A percentile compares a stretch with the other conserved stretches of the same genome.
phyloP scores from a whole-genome alignment of 2,329 filamentous ascomycete species.

The Rhynchosporium graminicola region DNA sequence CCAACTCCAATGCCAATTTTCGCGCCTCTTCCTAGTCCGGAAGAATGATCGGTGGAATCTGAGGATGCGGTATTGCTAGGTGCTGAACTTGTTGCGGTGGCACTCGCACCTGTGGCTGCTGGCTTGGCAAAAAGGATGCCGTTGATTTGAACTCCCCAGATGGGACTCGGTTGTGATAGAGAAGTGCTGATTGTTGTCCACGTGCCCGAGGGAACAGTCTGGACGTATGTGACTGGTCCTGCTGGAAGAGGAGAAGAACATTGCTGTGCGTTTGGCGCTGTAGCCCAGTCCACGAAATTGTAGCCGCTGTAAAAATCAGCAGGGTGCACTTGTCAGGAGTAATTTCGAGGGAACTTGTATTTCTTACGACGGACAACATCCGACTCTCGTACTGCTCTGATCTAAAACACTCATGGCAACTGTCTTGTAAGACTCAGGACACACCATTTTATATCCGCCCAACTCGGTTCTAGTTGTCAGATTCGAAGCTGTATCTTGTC shows the following conservation, averaged over 20 bases:
- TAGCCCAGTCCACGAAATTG: constrained; percentile 20
- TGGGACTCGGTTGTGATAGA: neutral
- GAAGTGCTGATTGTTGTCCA: constrained; percentile 16
- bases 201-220: neutral
- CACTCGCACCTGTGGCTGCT: neutral
- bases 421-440: constrained; percentile 23
- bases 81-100: neutral
- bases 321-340: neutral
- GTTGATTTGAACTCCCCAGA: constrained; percentile 19
- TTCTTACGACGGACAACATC: constrained; percentile 23
- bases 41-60: neutral
- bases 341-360: neutral
- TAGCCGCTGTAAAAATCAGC: constrained; percentile 14
- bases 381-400: constrained; percentile 14
- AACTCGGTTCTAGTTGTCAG: constrained; percentile 7
- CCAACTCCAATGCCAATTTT: constrained; percentile 10
- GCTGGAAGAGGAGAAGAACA: constrained; percentile 18
- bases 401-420: constrained; percentile 17
- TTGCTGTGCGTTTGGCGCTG: constrained; percentile 8
- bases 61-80: constrained; percentile 1
- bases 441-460: constrained; percentile 20
- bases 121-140: constrained; percentile 17
- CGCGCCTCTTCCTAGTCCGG: neutral
- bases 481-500: constrained; percentile 4
- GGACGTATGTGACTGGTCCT: constrained; percentile 12